Conservation (phyloP, 1,284 basidiomycete genomes). For the Phylloboletellus chloephorus region DNA sequence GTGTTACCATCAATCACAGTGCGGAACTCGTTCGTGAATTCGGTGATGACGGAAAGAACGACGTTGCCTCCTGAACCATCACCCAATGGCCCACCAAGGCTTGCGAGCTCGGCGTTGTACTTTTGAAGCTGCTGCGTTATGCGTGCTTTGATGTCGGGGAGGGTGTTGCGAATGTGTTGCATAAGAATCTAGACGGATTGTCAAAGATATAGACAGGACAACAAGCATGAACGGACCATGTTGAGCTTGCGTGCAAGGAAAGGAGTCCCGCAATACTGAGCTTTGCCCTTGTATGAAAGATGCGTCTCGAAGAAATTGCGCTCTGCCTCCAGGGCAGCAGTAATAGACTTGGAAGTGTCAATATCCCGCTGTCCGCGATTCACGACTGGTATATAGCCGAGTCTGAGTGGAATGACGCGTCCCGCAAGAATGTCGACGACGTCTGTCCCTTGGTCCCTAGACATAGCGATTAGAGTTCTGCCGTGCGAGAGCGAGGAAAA, state of each 20-base stretch:
- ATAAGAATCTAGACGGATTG: conserved; percentile 72
- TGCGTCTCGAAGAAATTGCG: conserved; percentile 93
- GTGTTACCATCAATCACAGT: conserved; percentile 96
- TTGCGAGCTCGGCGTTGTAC: conserved; percentile 76
- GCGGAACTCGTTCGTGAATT: conserved; percentile 95
- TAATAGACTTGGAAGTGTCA: conserved; percentile 81
- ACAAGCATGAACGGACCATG: conserved; percentile 51
- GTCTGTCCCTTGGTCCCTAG: conserved; percentile 92
- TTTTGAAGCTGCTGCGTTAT: conserved; percentile 86
- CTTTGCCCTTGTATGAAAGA: conserved; percentile 86
- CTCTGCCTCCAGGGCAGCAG: conserved; percentile 82
- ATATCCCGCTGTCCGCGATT: conserved; percentile 98
- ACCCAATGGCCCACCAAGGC: conserved; percentile 85
- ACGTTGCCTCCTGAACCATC: conserved; percentile 84
- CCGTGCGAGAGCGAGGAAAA: conserved; percentile 1
- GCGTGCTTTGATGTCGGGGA: conserved; percentile 95
- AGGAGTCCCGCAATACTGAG: conserved; percentile 95
- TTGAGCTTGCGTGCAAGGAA: conserved; percentile 97
- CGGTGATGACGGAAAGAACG: conserved; percentile 93
- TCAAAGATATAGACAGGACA: conserved; percentile 7
- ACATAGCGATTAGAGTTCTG: conserved; percentile 13
- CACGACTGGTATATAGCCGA: conserved; percentile 97
- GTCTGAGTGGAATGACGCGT: conserved; percentile 87
- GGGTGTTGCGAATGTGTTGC: conserved; percentile 94
- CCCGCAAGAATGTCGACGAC: conserved; percentile 98